These are phyloP conservation scores for Russula compacta DNA, from an alignment of 768 basidiomycete genomes.

Conservation along the genomic window DNA sequence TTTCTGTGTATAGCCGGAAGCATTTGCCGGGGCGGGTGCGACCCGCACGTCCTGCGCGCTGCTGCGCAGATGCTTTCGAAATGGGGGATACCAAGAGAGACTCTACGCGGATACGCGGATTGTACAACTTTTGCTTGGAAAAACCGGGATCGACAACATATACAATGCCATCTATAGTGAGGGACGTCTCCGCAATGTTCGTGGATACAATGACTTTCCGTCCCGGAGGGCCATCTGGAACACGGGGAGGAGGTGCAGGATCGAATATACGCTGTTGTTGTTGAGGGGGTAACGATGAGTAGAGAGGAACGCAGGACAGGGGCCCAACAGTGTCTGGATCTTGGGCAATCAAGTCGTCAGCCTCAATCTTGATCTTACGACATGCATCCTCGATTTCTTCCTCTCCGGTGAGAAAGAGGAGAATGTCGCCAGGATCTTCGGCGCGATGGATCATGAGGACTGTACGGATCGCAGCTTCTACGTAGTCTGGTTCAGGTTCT, in stretches of 20 bases:
- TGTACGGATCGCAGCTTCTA: conserved; percentile 93
- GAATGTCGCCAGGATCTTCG: conserved; percentile 86
- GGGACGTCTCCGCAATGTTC: conserved; percentile 94
- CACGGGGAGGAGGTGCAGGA: conserved; percentile 57
- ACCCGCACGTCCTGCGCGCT: conserved; percentile 92
- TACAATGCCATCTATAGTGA: conserved; percentile 99
- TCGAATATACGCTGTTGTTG: conserved; percentile 98
- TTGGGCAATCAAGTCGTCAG: conserved; percentile 68
- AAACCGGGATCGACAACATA: conserved; percentile 98
- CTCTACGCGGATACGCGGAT: conserved; percentile 94
- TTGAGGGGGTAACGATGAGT: conserved; percentile 87
- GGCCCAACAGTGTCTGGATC: conserved; percentile 76
- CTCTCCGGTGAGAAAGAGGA: conserved; percentile 95
- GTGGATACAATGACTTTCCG: conserved; percentile 93
- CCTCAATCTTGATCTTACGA: conserved; percentile 84
- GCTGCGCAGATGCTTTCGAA: conserved; percentile 93
- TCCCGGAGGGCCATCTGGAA: conserved; percentile 65
- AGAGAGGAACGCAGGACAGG: conserved; percentile 82
- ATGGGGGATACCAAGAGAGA: conserved; percentile 89
- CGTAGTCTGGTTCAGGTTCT: conserved; percentile 90
- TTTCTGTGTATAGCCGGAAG: conserved; percentile 93
- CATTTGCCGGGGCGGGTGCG: conserved; percentile 96
- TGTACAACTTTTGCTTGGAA: conserved; percentile 97
- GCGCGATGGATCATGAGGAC: conserved; percentile 96
- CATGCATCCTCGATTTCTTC: conserved; percentile 98